Conservation (phyloP, 2,329 filamentous ascomycete genomes). For the Pestalotiopsis sp. region DNA sequence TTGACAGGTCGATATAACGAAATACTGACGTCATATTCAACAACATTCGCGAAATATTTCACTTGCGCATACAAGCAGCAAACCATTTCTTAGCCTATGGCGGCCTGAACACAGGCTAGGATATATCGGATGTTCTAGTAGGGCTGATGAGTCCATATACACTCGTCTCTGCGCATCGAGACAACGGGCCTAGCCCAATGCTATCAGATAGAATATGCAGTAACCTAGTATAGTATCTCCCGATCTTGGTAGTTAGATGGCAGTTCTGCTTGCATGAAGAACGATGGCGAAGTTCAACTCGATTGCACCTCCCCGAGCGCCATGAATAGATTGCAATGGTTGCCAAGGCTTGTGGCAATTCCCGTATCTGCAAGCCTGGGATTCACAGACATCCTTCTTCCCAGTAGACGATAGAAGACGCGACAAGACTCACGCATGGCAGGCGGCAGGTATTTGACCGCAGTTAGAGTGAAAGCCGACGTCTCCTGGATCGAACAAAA, state of each 20-base stretch:
- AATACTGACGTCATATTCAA: not conserved
- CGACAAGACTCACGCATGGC: not conserved
- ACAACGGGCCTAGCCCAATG: no score
- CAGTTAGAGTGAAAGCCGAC: not conserved
- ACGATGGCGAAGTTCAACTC: not conserved
- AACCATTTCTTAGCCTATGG: no score
- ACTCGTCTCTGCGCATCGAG: no score
- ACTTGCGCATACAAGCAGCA: not conserved
- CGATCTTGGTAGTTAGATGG: no score
- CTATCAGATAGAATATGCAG: no score
- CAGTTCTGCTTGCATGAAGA: no score
- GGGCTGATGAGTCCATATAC: no score
- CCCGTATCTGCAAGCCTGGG: not conserved
- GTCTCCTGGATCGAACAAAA: not conserved
- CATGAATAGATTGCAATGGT: not conserved
- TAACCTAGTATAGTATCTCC: no score
- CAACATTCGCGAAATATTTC: not conserved
- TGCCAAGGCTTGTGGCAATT: not conserved
- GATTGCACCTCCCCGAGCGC: not conserved
- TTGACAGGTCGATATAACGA: not conserved
- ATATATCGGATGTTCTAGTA: no score
- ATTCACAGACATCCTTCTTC: not conserved
- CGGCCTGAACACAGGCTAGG: no score
- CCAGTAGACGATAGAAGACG: not conserved
- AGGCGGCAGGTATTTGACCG: not conserved